Evolutionary conservation across 2,329 filamentous ascomycete species (phyloP).

Genomic region (Curvularia eragrostidis): DNA sequence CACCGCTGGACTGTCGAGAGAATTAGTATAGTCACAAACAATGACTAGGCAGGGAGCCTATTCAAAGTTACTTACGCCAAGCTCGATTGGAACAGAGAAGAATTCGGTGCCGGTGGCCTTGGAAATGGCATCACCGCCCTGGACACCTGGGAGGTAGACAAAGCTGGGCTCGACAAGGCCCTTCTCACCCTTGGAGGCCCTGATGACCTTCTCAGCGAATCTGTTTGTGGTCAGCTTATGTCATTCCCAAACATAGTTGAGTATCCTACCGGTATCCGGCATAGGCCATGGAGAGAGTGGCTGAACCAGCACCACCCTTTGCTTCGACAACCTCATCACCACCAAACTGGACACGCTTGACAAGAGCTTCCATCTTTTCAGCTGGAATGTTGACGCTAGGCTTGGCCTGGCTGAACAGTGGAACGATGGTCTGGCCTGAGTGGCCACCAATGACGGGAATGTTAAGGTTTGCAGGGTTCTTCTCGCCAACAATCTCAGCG

Average conservation of each 20-base stretch:
- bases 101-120: conserved; percentile 86
- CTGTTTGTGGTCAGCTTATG: conserved; percentile 42
- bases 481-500: conserved; percentile 80
- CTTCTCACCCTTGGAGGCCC: conserved; percentile 86
- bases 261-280: conserved; percentile 72
- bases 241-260: not conserved
- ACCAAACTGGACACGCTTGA: conserved; percentile 96
- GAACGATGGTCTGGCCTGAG: conserved; percentile 97
- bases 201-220: conserved; percentile 93
- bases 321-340: conserved; percentile 97
- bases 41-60: not conserved
- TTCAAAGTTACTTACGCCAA: conserved; percentile 74
- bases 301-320: conserved; percentile 89
- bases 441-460: conserved; percentile 96
- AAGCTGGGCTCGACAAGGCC: conserved; percentile 94
- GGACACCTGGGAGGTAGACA: conserved; percentile 90
- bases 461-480: conserved; percentile 79
- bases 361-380: conserved; percentile 88
- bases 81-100: conserved; percentile 95
- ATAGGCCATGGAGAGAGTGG: conserved; percentile 93
- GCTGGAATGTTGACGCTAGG: conserved; percentile 80
- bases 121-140: conserved; percentile 83
- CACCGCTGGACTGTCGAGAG: conserved; percentile 72
- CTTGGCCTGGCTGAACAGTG: conserved; percentile 90
- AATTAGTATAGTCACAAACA: conserved; percentile 22